These are phyloP conservation scores for Citrus glauca DNA, from an alignment of 345 rosid genomes.

Conservation along the genomic window DNA sequence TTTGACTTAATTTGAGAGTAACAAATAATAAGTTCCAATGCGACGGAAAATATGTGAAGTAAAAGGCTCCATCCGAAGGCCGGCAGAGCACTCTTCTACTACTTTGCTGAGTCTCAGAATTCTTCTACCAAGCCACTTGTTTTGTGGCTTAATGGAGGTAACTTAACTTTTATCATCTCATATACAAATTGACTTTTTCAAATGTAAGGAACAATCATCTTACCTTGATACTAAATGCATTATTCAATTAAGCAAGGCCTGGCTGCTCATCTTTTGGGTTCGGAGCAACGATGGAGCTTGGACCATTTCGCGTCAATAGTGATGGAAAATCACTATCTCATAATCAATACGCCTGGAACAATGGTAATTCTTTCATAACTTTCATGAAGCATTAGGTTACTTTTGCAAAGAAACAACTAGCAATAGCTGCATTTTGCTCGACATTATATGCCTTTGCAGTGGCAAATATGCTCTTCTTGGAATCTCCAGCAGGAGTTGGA, in stretches of 20 bases:
- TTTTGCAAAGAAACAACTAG: not conserved
- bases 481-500: conserved; percentile 40
- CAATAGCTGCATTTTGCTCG: not conserved
- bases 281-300: conserved; percentile 40
- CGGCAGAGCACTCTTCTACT: conserved; percentile 33
- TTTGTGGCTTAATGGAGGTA: conserved; percentile 44
- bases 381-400: not conserved
- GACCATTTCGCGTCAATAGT: conserved; percentile 31
- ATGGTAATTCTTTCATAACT: not conserved
- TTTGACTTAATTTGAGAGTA: not conserved
- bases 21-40: not conserved
- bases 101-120: conserved; percentile 21
- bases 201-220: too few species aligned
- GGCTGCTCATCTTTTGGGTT: conserved; percentile 43
- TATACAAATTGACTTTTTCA: too few species aligned
- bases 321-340: conserved; percentile 32
- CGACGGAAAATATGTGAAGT: not conserved
- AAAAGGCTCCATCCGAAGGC: conserved; percentile 2
- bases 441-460: conserved; percentile 7
- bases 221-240: not conserved
- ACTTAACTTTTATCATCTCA: not conserved
- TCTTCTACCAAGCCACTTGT: conserved; percentile 28
- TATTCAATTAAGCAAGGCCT: conserved; percentile 28
- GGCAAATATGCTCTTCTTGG: conserved; percentile 37
- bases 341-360: conserved; percentile 29